Evolutionary conservation across 1,284 basidiomycete species (phyloP), one percentile per base, ranked within the genome.

Genomic region (Leccinum colubrinum): DNA sequence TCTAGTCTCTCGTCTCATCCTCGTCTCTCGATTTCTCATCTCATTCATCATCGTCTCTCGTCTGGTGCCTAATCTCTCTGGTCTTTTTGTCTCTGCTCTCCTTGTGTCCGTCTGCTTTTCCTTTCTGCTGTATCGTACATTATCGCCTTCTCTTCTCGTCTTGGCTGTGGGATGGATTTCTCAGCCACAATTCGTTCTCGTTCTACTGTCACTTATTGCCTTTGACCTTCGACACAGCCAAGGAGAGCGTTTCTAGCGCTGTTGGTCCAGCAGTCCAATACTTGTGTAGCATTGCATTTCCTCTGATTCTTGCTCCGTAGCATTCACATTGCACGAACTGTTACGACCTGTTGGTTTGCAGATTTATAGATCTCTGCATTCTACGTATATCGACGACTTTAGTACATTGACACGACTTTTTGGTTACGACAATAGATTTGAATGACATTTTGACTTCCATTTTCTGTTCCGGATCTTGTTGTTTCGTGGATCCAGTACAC

Each of bases 211-310:
- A 73, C 74, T 73, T 73, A 75, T 73, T 65, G 54, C 37, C 66
- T 74, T 73, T 72, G 66, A 70, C 64, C 62, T 30, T 73, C 65
- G 46, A 58, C 52, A 56, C 9, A 55, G 68, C 64, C 65, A 64
- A 73, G 71, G 72, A 69, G 74, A 65, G 73, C 66, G 59, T 64
- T 64, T 65, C 63, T 55, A 53, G 59, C 58, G 72, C 65, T 73
- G 67, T 71, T 67, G 73, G 74, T 70, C 66, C 64, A 70, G 71
- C 69, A 66, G 65, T n/a, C n/a, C 56, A 48, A 62, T 68, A 58
- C 50, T 72, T 62, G 48, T 76, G 72, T 73, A 73, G 72, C 72
- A 74, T 75, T 72, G 69, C 64, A 63, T 67, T 70, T 70, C 62
- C 65, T 52, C 58, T 46, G 58, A 51, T 65, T 71, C 55, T 72